Evolutionary conservation across 768 basidiomycete species (phyloP).

Genomic region (Mycena chlorophos): DNA sequence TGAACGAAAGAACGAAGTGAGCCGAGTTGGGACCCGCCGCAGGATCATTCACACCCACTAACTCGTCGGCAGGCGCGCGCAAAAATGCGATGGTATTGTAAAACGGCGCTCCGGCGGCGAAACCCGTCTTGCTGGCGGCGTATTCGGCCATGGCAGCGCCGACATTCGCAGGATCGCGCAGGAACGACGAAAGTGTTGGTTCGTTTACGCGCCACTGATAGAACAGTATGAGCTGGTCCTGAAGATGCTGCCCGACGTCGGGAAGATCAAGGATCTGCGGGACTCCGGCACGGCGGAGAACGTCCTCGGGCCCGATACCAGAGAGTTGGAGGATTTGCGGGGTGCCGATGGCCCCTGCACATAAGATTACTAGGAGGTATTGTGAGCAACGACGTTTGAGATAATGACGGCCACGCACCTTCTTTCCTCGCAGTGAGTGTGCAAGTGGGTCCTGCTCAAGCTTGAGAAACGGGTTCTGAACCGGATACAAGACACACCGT

Average conservation of each 20-base stretch:
- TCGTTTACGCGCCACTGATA: conserved; percentile 11
- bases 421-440: conserved; percentile 9
- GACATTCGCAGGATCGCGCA: conserved; percentile 1
- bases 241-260: conserved; percentile 44
- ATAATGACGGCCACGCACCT: neutral
- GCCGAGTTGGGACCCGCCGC: conserved; percentile 8
- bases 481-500: neutral
- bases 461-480: neutral
- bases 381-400: neutral
- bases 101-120: conserved; percentile 6
- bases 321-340: conserved; percentile 35
- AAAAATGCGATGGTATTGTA: conserved; percentile 14
- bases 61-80: conserved; percentile 1
- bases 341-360: conserved; percentile 32
- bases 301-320: conserved; percentile 35
- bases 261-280: conserved; percentile 35
- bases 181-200: conserved; percentile 5
- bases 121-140: conserved; percentile 4
- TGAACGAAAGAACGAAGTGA: conserved; percentile 11
- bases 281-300: conserved; percentile 33
- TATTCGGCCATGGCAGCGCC: conserved; percentile 7
- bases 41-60: conserved; percentile 5
- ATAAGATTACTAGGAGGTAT: conserved; percentile 27
- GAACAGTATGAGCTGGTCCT: conserved; percentile 29
- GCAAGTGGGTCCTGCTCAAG: neutral